Percentiles rank a stretch among this genome's conserved stretches.
Conservation (phyloP, 106 monocot genomes). For the Dactylorhiza incarnata region DNA sequence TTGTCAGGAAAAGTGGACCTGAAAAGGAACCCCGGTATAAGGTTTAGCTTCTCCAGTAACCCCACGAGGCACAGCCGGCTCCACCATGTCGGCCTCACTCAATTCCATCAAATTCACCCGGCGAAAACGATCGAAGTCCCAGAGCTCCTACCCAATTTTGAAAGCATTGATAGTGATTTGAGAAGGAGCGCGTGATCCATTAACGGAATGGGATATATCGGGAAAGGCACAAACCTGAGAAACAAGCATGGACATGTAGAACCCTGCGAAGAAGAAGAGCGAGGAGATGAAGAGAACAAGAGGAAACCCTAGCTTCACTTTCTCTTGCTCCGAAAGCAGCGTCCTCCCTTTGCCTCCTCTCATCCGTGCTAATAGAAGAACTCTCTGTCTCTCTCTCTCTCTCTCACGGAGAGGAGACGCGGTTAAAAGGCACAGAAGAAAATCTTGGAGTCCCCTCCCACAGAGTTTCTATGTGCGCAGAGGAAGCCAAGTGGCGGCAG, state of each 20-base stretch:
- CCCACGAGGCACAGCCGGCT: not conserved
- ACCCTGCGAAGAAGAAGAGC: not conserved
- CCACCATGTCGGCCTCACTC: not conserved
- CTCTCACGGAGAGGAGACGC: not conserved
- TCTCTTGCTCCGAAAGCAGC: not conserved
- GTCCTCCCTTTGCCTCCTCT: not conserved
- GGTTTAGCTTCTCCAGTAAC: not conserved
- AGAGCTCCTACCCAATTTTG: not conserved
- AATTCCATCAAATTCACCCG: constrained; percentile 1
- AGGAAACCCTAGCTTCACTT: not conserved
- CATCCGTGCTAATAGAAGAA: not conserved
- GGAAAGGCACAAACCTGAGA: not conserved
- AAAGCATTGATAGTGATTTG: not conserved
- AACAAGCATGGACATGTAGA: not conserved
- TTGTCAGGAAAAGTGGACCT: not conserved
- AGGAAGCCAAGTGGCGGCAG: too few relatives aligned
- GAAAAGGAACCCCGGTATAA: not conserved
- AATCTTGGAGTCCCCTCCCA: too few relatives aligned
- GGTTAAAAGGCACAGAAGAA: not conserved
- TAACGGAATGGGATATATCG: not conserved
- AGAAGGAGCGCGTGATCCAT: not conserved
- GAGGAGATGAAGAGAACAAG: not conserved
- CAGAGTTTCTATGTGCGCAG: too few relatives aligned
- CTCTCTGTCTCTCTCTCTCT: not conserved
- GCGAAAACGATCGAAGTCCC: not conserved